phyloP scores from a whole-genome alignment of 2,329 filamentous ascomycete species.

The Venturia nashicola region DNA sequence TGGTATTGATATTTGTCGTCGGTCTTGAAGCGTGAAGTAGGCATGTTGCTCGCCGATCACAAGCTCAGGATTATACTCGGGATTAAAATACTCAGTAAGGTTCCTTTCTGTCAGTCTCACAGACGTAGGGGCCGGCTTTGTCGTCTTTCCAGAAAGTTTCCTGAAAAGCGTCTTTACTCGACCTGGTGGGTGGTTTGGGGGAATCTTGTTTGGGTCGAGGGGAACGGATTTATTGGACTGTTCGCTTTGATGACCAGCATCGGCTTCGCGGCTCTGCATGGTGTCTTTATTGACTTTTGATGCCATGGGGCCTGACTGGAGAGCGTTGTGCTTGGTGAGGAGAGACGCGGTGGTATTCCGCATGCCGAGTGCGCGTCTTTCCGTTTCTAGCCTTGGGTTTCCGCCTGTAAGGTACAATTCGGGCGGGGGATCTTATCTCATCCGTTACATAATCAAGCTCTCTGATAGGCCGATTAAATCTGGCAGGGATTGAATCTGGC shows the following conservation, averaged over 20 bases:
- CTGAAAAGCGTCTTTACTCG: neutral
- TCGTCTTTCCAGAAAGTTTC: neutral
- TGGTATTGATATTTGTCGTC: slow-evolving; percentile 64
- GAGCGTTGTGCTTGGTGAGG: neutral
- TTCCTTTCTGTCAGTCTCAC: slow-evolving; percentile 17
- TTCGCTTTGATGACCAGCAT: neutral
- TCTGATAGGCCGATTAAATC: too few relatives aligned
- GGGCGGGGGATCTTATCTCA: neutral
- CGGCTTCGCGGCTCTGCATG: neutral
- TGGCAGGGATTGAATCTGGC: neutral
- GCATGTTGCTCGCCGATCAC: slow-evolving; percentile 36
- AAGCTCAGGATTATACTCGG: slow-evolving; percentile 17
- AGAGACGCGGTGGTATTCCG: neutral
- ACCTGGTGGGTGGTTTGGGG: neutral
- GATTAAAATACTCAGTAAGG: slow-evolving; percentile 19
- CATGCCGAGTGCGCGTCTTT: neutral
- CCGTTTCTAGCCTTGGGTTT: neutral
- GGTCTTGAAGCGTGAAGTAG: slow-evolving; percentile 49
- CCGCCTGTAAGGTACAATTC: neutral
- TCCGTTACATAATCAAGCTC: too few relatives aligned
- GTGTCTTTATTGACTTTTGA: neutral
- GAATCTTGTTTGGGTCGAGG: slow-evolving; percentile 6
- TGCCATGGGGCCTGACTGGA: neutral
- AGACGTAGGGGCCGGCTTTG: slow-evolving; percentile 1
- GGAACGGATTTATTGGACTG: neutral